These are phyloP conservation scores for Alnus glutinosa DNA, from an alignment of 306 rosid genomes.

Conservation along the genomic window DNA sequence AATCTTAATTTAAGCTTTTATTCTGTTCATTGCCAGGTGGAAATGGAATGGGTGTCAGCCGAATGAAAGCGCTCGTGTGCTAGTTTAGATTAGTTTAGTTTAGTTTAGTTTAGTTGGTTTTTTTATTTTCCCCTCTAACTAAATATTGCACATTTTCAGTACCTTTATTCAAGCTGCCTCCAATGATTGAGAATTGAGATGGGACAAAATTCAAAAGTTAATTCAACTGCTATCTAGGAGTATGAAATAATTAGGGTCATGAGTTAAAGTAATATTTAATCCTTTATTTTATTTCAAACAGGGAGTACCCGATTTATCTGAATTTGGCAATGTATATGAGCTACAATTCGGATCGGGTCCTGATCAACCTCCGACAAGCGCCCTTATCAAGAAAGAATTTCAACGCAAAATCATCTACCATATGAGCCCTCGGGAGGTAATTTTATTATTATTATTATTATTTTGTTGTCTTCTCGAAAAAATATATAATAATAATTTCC, in stretches of 20 bases:
- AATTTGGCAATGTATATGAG: conserved; percentile 71
- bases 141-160: conserved; percentile 7
- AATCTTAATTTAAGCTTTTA: conserved; percentile 9
- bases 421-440: conserved; percentile 82
- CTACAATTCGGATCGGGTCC: conserved; percentile 71
- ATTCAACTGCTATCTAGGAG: not conserved
- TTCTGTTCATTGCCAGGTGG: conserved; percentile 14
- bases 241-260: not conserved
- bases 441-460: too few relatives aligned
- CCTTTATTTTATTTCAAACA: conserved; percentile 27
- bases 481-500: too few relatives aligned
- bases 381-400: conserved; percentile 68
- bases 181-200: conserved; percentile 35
- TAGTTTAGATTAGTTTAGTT: conserved; percentile 2
- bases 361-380: conserved; percentile 82
- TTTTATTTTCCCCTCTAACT: not conserved
- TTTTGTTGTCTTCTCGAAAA: too few relatives aligned
- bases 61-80: conserved; percentile 28
- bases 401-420: conserved; percentile 67
- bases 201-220: conserved; percentile 19
- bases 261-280: not conserved
- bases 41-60: conserved; percentile 19
- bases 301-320: conserved; percentile 86
- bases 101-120: too few relatives aligned
- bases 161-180: not conserved